Conservation (phyloP, 78 protist genomes). For the Bigelowiella natans region DNA sequence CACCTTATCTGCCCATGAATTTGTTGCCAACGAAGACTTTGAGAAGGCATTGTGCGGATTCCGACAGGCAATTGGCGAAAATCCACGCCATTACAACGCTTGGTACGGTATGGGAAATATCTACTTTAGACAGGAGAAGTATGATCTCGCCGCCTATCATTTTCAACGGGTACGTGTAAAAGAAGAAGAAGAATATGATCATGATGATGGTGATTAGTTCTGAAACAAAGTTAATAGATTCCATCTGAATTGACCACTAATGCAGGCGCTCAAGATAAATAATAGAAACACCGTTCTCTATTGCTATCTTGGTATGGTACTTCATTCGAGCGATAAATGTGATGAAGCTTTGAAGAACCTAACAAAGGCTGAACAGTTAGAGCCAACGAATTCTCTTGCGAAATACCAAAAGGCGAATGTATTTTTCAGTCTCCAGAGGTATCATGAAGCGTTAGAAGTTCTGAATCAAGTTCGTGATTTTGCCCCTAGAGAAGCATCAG, state of each 20-base stretch:
- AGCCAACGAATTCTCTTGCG: conserved; percentile 56
- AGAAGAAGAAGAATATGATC: too few relatives aligned
- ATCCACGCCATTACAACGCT: conserved; percentile 69
- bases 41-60: conserved; percentile 56
- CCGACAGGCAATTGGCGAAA: conserved; percentile 56
- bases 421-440: not conserved
- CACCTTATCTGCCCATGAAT: conserved; percentile 74
- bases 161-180: too few relatives aligned
- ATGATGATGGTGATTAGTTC: too few relatives aligned
- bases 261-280: conserved; percentile 58
- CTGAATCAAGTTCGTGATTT: conserved; percentile 13
- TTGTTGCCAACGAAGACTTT: conserved; percentile 62
- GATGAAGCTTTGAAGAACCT: conserved; percentile 39
- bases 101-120: conserved; percentile 35
- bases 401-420: conserved; percentile 26
- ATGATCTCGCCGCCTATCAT: conserved; percentile 64
- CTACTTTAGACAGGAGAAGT: conserved; percentile 55
- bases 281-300: conserved; percentile 50
- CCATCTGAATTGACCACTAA: too few relatives aligned
- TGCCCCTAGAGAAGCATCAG: conserved; percentile 57
- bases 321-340: conserved; percentile 21
- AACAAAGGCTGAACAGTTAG: conserved; percentile 35
- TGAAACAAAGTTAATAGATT: too few relatives aligned
- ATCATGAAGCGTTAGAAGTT: not conserved
- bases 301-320: conserved; percentile 65